Evolutionary conservation across 2,329 filamentous ascomycete species (phyloP), one percentile per base, ranked within the genome.

Genomic region (Chaetothyriales sp.): DNA sequence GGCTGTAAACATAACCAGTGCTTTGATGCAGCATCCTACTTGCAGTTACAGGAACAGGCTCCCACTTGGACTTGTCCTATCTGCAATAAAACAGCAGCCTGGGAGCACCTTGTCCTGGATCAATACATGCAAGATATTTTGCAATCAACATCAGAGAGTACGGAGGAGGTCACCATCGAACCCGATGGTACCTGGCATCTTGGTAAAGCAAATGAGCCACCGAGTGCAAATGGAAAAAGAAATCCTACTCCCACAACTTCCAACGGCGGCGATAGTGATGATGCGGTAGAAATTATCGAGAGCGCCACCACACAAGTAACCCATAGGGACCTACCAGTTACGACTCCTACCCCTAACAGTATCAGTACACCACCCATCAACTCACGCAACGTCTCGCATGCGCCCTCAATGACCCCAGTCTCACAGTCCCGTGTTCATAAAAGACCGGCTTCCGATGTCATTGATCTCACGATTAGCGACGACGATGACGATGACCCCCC

Each of bases 1-100:
- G 70, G 82, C 33, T 98, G 92, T 70, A 83, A 80, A 2, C 92
- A 98, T 66, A 86, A 92, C 22, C 88, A 94, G 64, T 98, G 92
- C 65, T 98, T 97, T 61, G 92, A 98, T 66, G 90, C 86, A 2
- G 83, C 81, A 2, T 94, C 88, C 1, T 98, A 95, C 65, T 75
- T 98, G 18, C 87, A 95, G 61, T 71, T 98, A 25, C 90, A 97
- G 65, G 89, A 97, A 65, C 92, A 98, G 71, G 90, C 88, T 0
- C 92, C 92, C 0, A 94, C 92, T 18, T 98, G 92, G 92, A 76
- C 82, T n/a, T 98, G 92, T 63, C 92, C 92, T 0, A 83, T 95
- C 19, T 98, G 92, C 72, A 90, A 84, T 67, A 94, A 89, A 63
- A 70, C 79, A 0, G 83, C 89, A 1, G 80, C 82, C 0, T 98